Evolutionary conservation across 768 basidiomycete genomes (phyloP).

Genomic region (Krasilnikovozyma curviuscula): DNA sequence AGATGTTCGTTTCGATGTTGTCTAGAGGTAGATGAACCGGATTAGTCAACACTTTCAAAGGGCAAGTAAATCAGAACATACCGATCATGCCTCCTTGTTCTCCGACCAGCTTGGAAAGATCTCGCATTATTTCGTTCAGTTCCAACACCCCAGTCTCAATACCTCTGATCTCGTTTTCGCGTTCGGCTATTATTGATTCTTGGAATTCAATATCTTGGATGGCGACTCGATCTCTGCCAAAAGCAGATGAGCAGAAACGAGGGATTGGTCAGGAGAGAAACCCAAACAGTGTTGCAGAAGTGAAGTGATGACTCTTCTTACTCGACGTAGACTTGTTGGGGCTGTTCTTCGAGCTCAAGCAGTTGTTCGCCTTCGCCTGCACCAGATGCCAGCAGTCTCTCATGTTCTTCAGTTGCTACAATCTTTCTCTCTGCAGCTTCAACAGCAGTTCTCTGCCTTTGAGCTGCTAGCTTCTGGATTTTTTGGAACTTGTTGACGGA

Average conservation of each 20-base stretch:
- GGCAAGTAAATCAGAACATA: too few relatives aligned
- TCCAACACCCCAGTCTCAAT: constrained; percentile 96
- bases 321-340: neutral
- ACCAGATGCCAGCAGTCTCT: too few relatives aligned
- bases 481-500: constrained; percentile 81
- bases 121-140: constrained; percentile 84
- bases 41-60: neutral
- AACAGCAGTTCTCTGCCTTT: constrained; percentile 72
- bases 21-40: constrained; percentile 33
- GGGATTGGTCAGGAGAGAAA: neutral
- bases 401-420: too few relatives aligned
- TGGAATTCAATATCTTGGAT: constrained; percentile 69
- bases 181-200: constrained; percentile 81
- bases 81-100: constrained; percentile 92
- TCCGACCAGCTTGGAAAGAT: constrained; percentile 78
- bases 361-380: constrained; percentile 38
- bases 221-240: constrained; percentile 16
- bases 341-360: neutral
- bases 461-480: constrained; percentile 74
- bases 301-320: constrained; percentile 1
- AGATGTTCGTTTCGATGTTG: constrained; percentile 86
- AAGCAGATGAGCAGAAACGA: neutral
- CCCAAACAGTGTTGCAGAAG: too few relatives aligned
- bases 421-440: constrained; percentile 46
- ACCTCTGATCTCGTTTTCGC: constrained; percentile 83